A percentile compares a stretch with the other conserved stretches of the same genome.
phyloP scores from a whole-genome alignment of 2,329 filamentous ascomycete species.

The Ophiostoma ulmi region DNA sequence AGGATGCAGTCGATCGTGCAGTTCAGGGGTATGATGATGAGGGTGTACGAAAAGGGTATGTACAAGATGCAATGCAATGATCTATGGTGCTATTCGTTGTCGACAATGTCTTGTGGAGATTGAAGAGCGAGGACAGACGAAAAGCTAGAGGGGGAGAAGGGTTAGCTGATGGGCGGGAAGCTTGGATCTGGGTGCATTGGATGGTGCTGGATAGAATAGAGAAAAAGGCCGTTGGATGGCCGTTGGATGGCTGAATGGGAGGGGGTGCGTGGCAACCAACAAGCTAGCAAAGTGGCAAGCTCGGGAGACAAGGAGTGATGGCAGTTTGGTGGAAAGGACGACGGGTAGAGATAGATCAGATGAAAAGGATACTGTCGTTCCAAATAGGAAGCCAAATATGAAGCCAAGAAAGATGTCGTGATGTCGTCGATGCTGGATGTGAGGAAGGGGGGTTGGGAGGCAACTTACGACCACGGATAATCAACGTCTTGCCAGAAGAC shows the following conservation, averaged over 20 bases:
- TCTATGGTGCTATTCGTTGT: constrained; percentile 7
- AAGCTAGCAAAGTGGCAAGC: not conserved
- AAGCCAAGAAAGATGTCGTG: not conserved
- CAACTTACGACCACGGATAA: not conserved
- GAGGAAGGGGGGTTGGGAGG: not conserved
- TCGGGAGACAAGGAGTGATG: not conserved
- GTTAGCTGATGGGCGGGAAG: not conserved
- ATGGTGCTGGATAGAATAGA: not conserved
- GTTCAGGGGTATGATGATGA: constrained; percentile 10
- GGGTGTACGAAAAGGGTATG: not conserved
- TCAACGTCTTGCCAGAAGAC: constrained; percentile 14
- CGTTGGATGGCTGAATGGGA: not conserved
- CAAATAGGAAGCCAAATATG: not conserved
- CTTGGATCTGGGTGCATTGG: not conserved
- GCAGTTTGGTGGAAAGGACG: not conserved
- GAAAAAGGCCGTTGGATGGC: too few relatives aligned
- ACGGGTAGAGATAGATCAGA: not conserved
- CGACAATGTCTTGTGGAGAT: not conserved
- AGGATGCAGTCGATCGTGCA: constrained; percentile 12
- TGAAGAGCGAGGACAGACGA: not conserved
- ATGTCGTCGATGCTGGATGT: not conserved
- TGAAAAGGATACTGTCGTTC: not conserved
- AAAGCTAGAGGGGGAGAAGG: not conserved
- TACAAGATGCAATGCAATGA: not conserved
- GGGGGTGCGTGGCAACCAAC: not conserved